Conservation (phyloP, 2,329 filamentous ascomycete species). For the Hortaea sp. region DNA sequence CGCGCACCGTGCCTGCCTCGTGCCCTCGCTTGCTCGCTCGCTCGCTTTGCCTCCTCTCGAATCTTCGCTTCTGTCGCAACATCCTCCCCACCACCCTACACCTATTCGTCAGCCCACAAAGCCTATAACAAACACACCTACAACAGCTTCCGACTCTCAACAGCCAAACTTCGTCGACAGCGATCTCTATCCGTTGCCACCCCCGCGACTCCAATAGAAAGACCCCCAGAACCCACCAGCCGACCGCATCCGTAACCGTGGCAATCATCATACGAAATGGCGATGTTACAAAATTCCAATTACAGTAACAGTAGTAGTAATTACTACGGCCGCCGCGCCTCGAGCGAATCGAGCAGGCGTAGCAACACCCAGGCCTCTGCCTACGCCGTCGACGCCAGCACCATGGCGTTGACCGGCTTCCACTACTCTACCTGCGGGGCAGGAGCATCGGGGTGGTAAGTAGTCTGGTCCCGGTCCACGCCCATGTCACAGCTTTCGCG, state of each 20-base stretch:
- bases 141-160: too few species aligned
- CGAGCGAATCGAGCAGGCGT: slow-evolving; percentile 52
- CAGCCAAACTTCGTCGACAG: too few species aligned
- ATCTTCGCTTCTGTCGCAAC: too few species aligned
- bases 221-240: neutral
- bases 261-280: slow-evolving; percentile 48
- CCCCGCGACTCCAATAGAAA: neutral
- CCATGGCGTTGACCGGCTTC: slow-evolving; percentile 66
- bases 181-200: too few species aligned
- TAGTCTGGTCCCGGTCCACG: neutral
- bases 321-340: slow-evolving; percentile 31
- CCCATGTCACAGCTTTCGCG: neutral
- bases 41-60: too few species aligned
- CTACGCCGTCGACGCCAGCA: slow-evolving; percentile 67
- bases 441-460: slow-evolving; percentile 36
- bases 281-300: slow-evolving; percentile 56
- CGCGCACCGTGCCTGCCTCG: too few species aligned
- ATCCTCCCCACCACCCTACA: too few species aligned
- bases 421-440: slow-evolving; percentile 81
- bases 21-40: too few species aligned
- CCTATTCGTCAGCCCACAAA: too few species aligned
- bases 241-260: slow-evolving; percentile 31
- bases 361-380: slow-evolving; percentile 81
- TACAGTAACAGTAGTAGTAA: slow-evolving; percentile 65
- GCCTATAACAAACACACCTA: too few species aligned